Evolutionary conservation across 805 yeast species (phyloP).

Genomic region (Hemisphaericaspora nanyangensis): DNA sequence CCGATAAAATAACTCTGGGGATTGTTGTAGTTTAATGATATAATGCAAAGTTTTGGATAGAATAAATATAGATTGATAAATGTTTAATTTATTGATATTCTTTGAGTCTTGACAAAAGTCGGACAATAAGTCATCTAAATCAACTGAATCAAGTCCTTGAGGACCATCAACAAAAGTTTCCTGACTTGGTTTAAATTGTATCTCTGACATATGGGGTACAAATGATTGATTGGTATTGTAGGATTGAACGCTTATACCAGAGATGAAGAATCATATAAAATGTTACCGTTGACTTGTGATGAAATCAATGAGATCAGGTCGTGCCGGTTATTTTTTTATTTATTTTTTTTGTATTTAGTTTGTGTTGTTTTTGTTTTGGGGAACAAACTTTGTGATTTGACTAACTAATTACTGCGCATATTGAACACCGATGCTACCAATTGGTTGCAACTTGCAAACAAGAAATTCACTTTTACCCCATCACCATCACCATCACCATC

Average conservation of each 20-base stretch:
- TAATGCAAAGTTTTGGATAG: constrained; percentile 27
- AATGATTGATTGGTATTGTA: neutral
- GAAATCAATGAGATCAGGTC: too few relatives aligned
- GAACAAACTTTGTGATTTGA: too few relatives aligned
- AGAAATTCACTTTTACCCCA: too few relatives aligned
- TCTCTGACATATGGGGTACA: constrained; percentile 15
- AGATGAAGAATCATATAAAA: too few relatives aligned
- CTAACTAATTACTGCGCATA: too few relatives aligned
- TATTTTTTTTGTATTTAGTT: too few relatives aligned
- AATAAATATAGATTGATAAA: constrained; percentile 31
- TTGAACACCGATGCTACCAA: too few relatives aligned
- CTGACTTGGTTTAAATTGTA: constrained; percentile 34
- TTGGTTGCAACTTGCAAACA: too few relatives aligned
- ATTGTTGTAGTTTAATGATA: constrained; percentile 26
- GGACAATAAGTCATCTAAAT: constrained; percentile 29
- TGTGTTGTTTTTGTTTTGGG: too few relatives aligned
- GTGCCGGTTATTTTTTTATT: too few relatives aligned
- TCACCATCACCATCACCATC: too few relatives aligned
- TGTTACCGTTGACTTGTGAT: too few relatives aligned
- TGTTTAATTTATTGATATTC: constrained; percentile 31
- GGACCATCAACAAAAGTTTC: constrained; percentile 44
- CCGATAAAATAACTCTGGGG: constrained; percentile 18
- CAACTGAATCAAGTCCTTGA: constrained; percentile 26
- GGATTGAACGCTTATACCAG: neutral
- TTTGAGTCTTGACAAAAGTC: constrained; percentile 29